Evolutionary conservation across 768 basidiomycete species (phyloP), one percentile per base, ranked within the genome.

Genomic region (Calocybe gangraenosa): DNA sequence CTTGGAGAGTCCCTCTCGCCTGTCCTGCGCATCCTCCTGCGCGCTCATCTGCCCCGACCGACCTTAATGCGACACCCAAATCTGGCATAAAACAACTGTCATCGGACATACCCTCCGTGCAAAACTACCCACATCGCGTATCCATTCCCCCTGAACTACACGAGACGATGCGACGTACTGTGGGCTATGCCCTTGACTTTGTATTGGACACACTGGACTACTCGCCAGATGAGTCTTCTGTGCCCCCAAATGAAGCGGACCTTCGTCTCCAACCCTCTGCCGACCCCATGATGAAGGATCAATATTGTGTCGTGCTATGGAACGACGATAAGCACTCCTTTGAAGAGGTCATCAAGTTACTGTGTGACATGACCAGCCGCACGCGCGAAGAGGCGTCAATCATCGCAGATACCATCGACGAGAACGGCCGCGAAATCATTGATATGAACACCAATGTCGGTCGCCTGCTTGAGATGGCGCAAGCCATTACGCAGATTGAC

Each of bases 261-360:
- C 73, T 91, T 9, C 79, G 84, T 8, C 65, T 82, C 10, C 84
- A 91, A 56, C 80, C 84, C 7, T 82, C 86, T 1, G 81, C 78
- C 5, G 87, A 92, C 53, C 86, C 87, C 8, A 80, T 85, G 75
- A 75, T 77, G 69, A 84, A 82, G 50, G 87, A 91, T 53, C 76
- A 82, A 43, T 91, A 83, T 55, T 84, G 86, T 35, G 74, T 97
- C 46, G 72, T 95, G 20, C 65, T 98, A 3, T 97, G 93, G 93
- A 93, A 94, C 67, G 94, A 96, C 63, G 96, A 99, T 64, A 95
- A 94, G 55, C 96, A 97, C 64, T 92, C 91, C 0, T 87, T 85
- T 56, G 83, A 86, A 40, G 92, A 98, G 58, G 83, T 96, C 43
- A 84, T 85, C 50, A 76, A 79, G 49, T 75, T 92, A 33, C 65